Conservation (phyloP, 2,329 filamentous ascomycete genomes). For the Aureobasidium leucospermi region DNA sequence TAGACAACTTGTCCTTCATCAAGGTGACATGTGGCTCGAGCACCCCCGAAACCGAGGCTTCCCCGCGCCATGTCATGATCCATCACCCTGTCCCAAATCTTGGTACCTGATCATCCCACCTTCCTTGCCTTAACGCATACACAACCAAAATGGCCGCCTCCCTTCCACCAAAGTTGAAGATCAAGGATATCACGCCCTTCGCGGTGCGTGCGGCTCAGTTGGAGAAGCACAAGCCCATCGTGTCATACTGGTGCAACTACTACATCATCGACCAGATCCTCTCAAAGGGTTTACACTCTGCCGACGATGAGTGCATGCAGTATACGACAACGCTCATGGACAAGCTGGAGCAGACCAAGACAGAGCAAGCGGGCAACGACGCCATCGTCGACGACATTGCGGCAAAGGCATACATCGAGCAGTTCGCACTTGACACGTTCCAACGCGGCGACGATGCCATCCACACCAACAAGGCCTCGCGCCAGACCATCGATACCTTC, state of each 20-base stretch:
- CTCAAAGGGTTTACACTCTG: slow-evolving; percentile 66
- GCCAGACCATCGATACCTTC: slow-evolving; percentile 91
- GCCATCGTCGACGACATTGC: slow-evolving; percentile 78
- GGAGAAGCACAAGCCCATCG: slow-evolving; percentile 73
- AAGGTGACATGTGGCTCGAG: slow-evolving; percentile 10
- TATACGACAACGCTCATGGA: slow-evolving; percentile 87
- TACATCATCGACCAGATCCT: slow-evolving; percentile 92
- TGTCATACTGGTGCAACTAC: slow-evolving; percentile 94
- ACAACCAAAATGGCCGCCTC: slow-evolving; percentile 57
- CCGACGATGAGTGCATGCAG: slow-evolving; percentile 66
- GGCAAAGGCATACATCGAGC: slow-evolving; percentile 86
- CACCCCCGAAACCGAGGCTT: slow-evolving; percentile 10
- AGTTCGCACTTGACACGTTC: slow-evolving; percentile 87
- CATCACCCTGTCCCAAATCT: background rate
- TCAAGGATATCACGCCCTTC: slow-evolving; percentile 69
- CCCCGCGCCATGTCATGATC: background rate
- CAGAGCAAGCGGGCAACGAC: slow-evolving; percentile 67
- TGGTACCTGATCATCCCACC: background rate
- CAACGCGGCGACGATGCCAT: slow-evolving; percentile 75
- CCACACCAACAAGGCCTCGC: slow-evolving; percentile 73
- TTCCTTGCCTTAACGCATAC: background rate
- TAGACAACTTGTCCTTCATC: slow-evolving; percentile 19
- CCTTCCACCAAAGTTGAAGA: slow-evolving; percentile 65
- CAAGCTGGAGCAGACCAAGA: slow-evolving; percentile 76
- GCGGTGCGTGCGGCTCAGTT: slow-evolving; percentile 78